Percentiles rank a stretch among this genome's conserved stretches.
phyloP scores from a whole-genome alignment of 208 protist genomes.

The Entamoeba nuttalli region DNA sequence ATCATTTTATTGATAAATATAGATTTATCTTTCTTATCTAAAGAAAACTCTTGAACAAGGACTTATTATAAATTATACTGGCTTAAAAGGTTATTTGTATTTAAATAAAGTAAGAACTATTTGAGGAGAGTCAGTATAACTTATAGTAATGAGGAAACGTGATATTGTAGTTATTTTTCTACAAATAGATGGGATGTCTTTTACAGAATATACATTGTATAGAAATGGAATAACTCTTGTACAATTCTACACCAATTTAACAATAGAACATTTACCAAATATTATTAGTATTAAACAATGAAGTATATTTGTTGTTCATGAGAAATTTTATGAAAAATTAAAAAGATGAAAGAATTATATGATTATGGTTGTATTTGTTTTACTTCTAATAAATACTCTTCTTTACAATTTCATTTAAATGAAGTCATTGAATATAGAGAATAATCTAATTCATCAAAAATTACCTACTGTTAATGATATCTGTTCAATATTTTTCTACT shows the following conservation, averaged over 20 bases:
- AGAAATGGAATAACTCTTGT: neutral
- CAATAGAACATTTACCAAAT: neutral
- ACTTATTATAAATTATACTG: neutral
- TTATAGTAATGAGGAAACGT: neutral
- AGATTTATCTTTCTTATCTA: neutral
- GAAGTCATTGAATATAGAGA: neutral
- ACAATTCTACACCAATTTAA: neutral
- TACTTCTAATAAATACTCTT: neutral
- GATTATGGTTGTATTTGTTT: neutral
- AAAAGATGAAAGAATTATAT: neutral
- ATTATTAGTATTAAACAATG: neutral
- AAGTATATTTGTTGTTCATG: neutral
- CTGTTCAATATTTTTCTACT: conserved; percentile 17
- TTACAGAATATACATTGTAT: neutral
- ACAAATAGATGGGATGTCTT: neutral
- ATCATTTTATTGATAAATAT: neutral
- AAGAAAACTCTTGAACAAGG: neutral
- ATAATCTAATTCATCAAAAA: neutral
- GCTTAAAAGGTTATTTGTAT: neutral
- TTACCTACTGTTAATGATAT: neutral
- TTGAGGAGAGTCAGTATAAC: neutral
- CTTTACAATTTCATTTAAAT: neutral
- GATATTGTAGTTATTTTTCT: neutral
- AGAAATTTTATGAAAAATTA: neutral
- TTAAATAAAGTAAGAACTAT: neutral